These are phyloP conservation scores for Phellopilus nigrolimitatus DNA, from an alignment of 1,284 basidiomycete species.

Conservation along the genomic window DNA sequence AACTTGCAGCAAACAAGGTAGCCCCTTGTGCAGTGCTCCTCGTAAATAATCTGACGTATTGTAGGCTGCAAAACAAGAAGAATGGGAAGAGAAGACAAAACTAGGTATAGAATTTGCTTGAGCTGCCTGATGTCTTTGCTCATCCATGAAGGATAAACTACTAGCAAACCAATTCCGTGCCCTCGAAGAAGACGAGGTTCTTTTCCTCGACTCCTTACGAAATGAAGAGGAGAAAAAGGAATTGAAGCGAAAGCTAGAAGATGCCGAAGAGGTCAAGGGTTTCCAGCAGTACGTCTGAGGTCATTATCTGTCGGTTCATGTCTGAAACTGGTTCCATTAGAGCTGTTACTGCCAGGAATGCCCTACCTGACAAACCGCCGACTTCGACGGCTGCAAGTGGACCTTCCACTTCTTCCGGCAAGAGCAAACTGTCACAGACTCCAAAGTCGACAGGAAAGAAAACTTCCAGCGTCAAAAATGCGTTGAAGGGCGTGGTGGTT, in stretches of 20 bases:
- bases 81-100: slow-evolving; percentile 92
- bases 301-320: neutral
- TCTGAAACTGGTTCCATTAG: slow-evolving; percentile 32
- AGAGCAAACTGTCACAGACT: slow-evolving; percentile 25
- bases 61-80: slow-evolving; percentile 84
- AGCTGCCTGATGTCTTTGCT: slow-evolving; percentile 5
- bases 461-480: slow-evolving; percentile 38
- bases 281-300: slow-evolving; percentile 65
- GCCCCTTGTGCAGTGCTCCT: slow-evolving; percentile 20
- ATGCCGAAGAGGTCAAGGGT: slow-evolving; percentile 74
- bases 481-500: slow-evolving; percentile 72
- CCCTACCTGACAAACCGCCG: slow-evolving; percentile 46
- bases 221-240: slow-evolving; percentile 76
- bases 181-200: slow-evolving; percentile 84
- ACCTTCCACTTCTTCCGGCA: slow-evolving; percentile 22
- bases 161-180: slow-evolving; percentile 88
- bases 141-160: slow-evolving; percentile 18
- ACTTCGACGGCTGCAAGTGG: slow-evolving; percentile 29
- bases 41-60: slow-evolving; percentile 25
- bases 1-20: slow-evolving; percentile 80
- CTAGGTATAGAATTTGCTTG: slow-evolving; percentile 47
- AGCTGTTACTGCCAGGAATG: slow-evolving; percentile 69
- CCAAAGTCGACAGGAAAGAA: slow-evolving; percentile 42
- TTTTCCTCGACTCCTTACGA: slow-evolving; percentile 80
- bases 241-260: slow-evolving; percentile 62